Evolutionary conservation across 139 green algal genomes (phyloP), one percentile per base, ranked within the genome.

Genomic region (Chlorella sp.): DNA sequence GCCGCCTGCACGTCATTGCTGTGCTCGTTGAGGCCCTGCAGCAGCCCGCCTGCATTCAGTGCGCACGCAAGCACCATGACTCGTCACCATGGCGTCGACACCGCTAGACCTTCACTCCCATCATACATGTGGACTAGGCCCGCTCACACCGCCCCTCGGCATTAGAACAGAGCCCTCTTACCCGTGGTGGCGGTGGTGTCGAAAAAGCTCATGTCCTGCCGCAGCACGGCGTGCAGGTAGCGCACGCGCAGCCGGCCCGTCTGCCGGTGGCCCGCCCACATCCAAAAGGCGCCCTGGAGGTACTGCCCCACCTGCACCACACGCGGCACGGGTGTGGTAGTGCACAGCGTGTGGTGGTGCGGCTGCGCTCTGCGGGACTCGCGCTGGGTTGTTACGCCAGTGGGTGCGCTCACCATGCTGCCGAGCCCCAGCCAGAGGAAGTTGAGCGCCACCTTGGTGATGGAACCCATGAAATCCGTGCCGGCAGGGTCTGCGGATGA

Each of bases 181-280:
- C 87, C 88, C 30, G 82, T 83, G 0, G 74, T 91, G 34, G 80
- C 82, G 0, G 87, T 63, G 1, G 76, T 82, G 69, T 98, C 93
- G 67, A 95, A 97, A 80, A 89, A 97, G 0, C 65, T 75, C 2
- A 95, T 74, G 23, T 98, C 92, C 85, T 97, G 93, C 23, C 77
- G 73, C 55, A 97, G 80, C 30, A 92, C 82, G 0, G 86, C 72
- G 1, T 27, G 1, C 34, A 93, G 77, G 77, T 91, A 93, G 2
- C 26, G 30, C 31, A 69, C 70, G 35, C 77, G 75, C 31, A 81
- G 50, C 23, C 78, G 65, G 60, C 78, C 81, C 33, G 70, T 50
- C 62, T 84, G 82, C 1, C 82, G 64, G 34, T 77, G 78, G 73
- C 82, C 80, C 1, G 67, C 55, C 31, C 64, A 81, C 22, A 31